These are phyloP conservation scores for Trichoderma atrobrunneum DNA, from an alignment of 2,329 filamentous ascomycete genomes.

Conservation along the genomic window DNA sequence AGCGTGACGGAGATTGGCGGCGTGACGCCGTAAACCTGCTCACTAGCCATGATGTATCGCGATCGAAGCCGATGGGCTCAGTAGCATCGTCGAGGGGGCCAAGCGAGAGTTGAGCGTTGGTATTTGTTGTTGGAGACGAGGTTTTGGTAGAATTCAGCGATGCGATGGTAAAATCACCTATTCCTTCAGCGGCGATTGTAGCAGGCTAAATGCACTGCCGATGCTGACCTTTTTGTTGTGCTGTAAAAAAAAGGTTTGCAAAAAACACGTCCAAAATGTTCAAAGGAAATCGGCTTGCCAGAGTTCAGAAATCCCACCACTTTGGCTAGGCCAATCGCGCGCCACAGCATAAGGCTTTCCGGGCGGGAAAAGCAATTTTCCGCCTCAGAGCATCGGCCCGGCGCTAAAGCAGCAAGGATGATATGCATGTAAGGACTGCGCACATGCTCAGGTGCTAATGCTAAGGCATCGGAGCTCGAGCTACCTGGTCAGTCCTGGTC, in stretches of 20 bases:
- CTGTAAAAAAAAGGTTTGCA: neutral
- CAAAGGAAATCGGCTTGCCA: neutral
- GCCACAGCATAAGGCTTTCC: neutral
- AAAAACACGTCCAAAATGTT: neutral
- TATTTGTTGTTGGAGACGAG: neutral
- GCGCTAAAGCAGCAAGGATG: conserved; percentile 18
- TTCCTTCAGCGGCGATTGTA: neutral
- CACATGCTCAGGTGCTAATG: neutral
- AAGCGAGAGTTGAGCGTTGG: neutral
- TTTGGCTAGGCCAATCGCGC: neutral
- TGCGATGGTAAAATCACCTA: neutral
- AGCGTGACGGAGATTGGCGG: conserved; percentile 75
- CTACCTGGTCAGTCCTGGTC: neutral
- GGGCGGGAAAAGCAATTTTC: neutral
- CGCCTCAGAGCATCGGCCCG: neutral
- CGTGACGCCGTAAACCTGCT: conserved; percentile 64
- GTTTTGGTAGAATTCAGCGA: neutral
- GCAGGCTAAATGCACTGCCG: neutral
- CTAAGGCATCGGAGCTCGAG: neutral
- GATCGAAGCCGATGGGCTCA: neutral
- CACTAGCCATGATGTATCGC: conserved; percentile 33
- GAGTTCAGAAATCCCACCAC: neutral
- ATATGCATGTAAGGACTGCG: conserved; percentile 14
- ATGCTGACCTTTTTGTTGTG: neutral
- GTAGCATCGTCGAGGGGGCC: neutral